Conservation (phyloP, 148 eudicot species). For the Mesembryanthemum crystallinum region DNA sequence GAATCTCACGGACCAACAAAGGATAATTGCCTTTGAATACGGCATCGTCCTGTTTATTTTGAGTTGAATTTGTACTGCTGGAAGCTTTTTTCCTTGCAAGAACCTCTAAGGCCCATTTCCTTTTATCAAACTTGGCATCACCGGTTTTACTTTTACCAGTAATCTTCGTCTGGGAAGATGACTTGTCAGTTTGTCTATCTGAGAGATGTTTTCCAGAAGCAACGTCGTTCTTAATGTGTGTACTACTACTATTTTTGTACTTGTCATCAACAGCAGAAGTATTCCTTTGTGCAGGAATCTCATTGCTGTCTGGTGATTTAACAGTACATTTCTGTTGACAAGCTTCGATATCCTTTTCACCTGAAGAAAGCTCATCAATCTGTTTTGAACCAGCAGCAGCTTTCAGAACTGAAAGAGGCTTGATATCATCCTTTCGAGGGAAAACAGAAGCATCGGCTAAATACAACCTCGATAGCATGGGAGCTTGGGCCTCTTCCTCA, state of each 20-base stretch:
- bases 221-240: slow-evolving; percentile 31
- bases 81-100: slow-evolving; percentile 79
- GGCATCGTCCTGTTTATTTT: slow-evolving; percentile 53
- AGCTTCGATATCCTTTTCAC: slow-evolving; percentile 28
- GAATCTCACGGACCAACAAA: slow-evolving; percentile 55
- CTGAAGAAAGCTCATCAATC: slow-evolving; percentile 28
- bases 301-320: slow-evolving; percentile 22
- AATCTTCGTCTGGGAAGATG: slow-evolving; percentile 35
- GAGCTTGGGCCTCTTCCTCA: slow-evolving; percentile 39
- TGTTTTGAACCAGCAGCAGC: slow-evolving; percentile 32
- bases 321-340: slow-evolving; percentile 22
- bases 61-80: slow-evolving; percentile 29
- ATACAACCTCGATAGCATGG: slow-evolving; percentile 90
- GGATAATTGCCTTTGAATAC: slow-evolving; percentile 72
- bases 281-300: slow-evolving; percentile 24
- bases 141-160: slow-evolving; percentile 34
- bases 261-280: slow-evolving; percentile 27
- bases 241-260: slow-evolving; percentile 28
- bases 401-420: slow-evolving; percentile 66
- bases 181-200: slow-evolving; percentile 28
- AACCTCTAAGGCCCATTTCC: slow-evolving; percentile 88
- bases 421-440: slow-evolving; percentile 74
- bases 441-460: slow-evolving; percentile 89
- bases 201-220: slow-evolving; percentile 33
- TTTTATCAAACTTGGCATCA: slow-evolving; percentile 55